These are phyloP conservation scores for Ballota nigra DNA, from an alignment of 257 asterid species.

Conservation along the genomic window DNA sequence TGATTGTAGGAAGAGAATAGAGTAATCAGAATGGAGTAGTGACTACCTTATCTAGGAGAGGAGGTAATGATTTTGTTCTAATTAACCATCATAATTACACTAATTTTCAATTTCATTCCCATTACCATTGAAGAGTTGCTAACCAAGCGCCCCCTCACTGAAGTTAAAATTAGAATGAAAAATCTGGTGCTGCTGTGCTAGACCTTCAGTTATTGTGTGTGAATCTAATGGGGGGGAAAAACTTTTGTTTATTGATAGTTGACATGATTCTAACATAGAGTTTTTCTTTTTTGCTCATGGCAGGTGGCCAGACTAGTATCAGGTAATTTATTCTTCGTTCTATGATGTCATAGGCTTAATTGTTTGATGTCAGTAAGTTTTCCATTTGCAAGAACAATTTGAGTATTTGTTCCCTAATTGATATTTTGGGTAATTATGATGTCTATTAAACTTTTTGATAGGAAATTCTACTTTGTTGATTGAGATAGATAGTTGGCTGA, in stretches of 20 bases:
- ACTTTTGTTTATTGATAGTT: neutral
- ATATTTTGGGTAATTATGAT: neutral
- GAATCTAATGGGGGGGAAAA: neutral
- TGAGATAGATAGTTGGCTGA: too few relatives aligned
- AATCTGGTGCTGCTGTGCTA: neutral
- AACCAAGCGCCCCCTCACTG: too few relatives aligned
- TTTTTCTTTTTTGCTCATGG: slow-evolving; percentile 27
- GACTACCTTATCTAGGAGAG: too few relatives aligned
- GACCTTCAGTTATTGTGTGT: neutral
- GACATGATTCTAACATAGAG: slow-evolving; percentile 12
- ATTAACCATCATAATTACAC: too few relatives aligned
- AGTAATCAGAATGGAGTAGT: too few relatives aligned
- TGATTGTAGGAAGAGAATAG: too few relatives aligned
- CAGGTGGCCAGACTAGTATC: slow-evolving; percentile 99
- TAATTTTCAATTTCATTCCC: too few relatives aligned
- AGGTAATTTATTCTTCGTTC: slow-evolving; percentile 44
- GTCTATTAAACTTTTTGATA: neutral
- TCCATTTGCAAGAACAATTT: neutral
- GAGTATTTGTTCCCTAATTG: neutral
- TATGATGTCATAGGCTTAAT: slow-evolving; percentile 21
- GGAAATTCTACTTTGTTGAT: slow-evolving; percentile 4
- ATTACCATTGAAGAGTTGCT: too few relatives aligned
- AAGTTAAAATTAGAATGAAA: neutral
- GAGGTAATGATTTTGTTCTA: too few relatives aligned
- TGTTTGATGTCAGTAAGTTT: neutral